Evolutionary conservation across 2,329 filamentous ascomycete species (phyloP), one percentile per base, ranked within the genome.

Genomic region (Xylariaceae sp.): DNA sequence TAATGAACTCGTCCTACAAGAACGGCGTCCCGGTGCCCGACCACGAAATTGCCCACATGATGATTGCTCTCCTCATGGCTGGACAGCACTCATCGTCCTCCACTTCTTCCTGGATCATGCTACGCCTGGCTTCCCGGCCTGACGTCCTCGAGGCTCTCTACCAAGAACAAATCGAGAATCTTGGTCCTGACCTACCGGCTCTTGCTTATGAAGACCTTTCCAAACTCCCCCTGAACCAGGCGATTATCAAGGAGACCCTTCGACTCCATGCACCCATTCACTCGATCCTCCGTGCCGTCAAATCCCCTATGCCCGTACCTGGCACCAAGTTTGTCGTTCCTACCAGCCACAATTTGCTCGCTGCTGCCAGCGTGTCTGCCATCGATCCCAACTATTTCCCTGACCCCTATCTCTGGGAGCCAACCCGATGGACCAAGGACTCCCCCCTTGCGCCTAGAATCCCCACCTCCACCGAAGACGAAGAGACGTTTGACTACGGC

Each of bases 61-160:
- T 95, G 88, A 95, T 95, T 71, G 89, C 89, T 4, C 80, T 95
- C 27, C 83, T 95, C 59, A 95, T 95, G 89, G 90, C 89, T 56
- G 90, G 90, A 53, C 90, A 95, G 70, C 90, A 95, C 75, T 92
- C 88, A 2, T 92, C 89, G 2, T 89, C 89, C 3, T 90, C 89
- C 26, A 91, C 88, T 40, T 86, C 84, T 65, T 83, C 89, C 40
- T 95, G 90, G 89, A 91, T 95, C 65, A 80, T 94, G 70, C 80
- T 95, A 41, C 87, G 86, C 61, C 82, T 95, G 39, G 89, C 90
- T 30, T 81, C 86, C 57, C 80, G 87, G 65, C 89, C 90, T 9
- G 78, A 91, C 19, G 83, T 95, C 57, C 78, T 87, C 64, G 88
- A 95, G 64, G 88, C 92, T 64, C 81, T 95, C 11, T 88, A 91